Evolutionary conservation across 371 early-diverging fungal genomes (phyloP), one percentile per base, ranked within the genome.

Genomic region (Syncephalastrum contaminatum): DNA sequence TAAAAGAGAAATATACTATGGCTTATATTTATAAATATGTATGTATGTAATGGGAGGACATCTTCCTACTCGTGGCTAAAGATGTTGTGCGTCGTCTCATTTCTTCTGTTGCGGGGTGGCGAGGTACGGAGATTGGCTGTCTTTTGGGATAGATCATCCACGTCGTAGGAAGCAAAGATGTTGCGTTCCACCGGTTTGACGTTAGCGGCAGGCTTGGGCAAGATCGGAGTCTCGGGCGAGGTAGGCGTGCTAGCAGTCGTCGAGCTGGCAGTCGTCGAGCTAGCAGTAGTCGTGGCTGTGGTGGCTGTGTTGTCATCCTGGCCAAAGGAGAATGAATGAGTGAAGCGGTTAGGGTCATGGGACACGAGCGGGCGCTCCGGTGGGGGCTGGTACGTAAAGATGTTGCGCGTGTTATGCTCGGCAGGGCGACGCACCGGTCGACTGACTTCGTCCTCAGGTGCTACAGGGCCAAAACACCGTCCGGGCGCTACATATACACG

Each of bases 331-430:
- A 75, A 67, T 14, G 62, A 54, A 16, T 70, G 63, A 19, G 49
- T 60, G 14, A 75, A 48, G 13, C 68, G 65, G 12, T 67, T 63
- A 15, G 72, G 66, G 7, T 72, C 53, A 25, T 70, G 62, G 4
- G 63, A 58, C 6, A 73, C 74, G 1, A 69, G 43, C 15, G 70
- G 72, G 43, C 64, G 56, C 30, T 56, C 52, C 16, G 54, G 46
- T 21, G 72, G 72, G 16, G 77, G 77, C 30, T 69, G 55, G 39
- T 73, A 77, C 10, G 77, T 63, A 36, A 77, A 77, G 40, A 77
- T 77, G 49, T 77, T 72, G 14, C 77, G 64, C 24, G 50, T 40
- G 41, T 68, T 66, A 8, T 59, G 59, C 13, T 57, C 63, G 16
- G 69, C 56, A 20, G 66, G 67, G 15, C 62, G 43, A n/a, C 54